phyloP scores from a whole-genome alignment of 2,329 filamentous ascomycete species.

The Penicillium polonicum region DNA sequence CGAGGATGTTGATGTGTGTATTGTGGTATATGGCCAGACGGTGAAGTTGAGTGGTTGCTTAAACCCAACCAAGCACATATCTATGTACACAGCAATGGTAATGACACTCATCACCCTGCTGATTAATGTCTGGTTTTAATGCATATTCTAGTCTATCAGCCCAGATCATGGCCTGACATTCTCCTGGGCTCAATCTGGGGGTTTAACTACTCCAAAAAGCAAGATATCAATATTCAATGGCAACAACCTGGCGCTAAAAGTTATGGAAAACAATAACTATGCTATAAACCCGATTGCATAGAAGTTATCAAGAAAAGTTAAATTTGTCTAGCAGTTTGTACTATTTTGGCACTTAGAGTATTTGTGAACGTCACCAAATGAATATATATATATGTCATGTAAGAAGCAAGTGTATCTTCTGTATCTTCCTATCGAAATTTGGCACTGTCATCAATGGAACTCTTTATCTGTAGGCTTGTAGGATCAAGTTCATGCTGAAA shows the following conservation, averaged over 20 bases:
- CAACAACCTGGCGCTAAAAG: neutral
- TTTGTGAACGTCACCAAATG: neutral
- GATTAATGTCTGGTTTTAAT: too few relatives aligned
- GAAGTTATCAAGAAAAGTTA: neutral
- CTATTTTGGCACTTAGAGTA: neutral
- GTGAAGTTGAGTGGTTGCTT: too few relatives aligned
- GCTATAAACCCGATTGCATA: neutral
- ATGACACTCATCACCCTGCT: too few relatives aligned
- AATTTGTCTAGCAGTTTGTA: neutral
- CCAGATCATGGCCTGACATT: slow-evolving; percentile 2
- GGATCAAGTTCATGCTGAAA: neutral
- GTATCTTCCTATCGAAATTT: neutral
- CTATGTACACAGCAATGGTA: too few relatives aligned
- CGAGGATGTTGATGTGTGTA: too few relatives aligned
- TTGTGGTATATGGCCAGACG: too few relatives aligned
- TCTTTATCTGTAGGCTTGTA: neutral
- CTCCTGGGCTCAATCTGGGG: neutral
- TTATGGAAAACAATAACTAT: neutral
- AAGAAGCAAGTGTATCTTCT: neutral
- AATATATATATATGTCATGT: neutral
- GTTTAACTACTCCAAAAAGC: slow-evolving; percentile 2
- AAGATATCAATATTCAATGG: slow-evolving; percentile 2
- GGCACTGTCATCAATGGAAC: neutral
- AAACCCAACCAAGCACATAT: too few relatives aligned
- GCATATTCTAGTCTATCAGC: neutral